Percentiles rank a stretch among this genome's conserved stretches.
These are phyloP conservation scores for Condylostoma magnum DNA, from an alignment of 169 alveolate genomes.

Conservation along the genomic window DNA sequence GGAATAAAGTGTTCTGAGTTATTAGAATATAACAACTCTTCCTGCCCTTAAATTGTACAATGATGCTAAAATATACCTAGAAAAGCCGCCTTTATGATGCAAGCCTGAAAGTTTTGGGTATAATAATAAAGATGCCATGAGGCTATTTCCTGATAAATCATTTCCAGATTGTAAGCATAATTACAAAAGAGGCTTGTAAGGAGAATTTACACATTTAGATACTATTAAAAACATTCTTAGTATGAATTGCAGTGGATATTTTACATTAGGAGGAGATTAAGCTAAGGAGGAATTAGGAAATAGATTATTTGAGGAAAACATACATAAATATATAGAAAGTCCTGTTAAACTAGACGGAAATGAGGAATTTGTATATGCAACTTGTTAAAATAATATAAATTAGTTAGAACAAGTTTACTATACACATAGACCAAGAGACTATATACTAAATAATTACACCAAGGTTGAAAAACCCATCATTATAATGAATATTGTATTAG, in stretches of 20 bases:
- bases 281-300: constrained; percentile 11
- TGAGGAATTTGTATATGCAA: constrained; percentile 20
- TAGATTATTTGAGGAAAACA: not conserved
- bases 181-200: not conserved
- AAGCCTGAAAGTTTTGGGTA: constrained; percentile 30
- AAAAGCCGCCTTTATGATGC: constrained; percentile 22
- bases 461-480: not conserved
- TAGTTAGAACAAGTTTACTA: constrained; percentile 11
- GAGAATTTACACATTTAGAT: not conserved
- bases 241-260: constrained; percentile 20
- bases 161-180: constrained; percentile 29
- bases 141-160: not conserved
- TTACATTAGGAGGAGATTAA: not conserved
- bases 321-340: not conserved
- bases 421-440: not conserved
- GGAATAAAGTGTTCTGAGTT: too few relatives aligned
- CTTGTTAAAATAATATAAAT: not conserved
- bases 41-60: too few relatives aligned
- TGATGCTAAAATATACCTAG: constrained; percentile 10
- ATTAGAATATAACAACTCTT: too few relatives aligned
- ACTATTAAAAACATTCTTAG: not conserved
- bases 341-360: not conserved
- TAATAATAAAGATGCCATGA: constrained; percentile 8
- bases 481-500: constrained; percentile 4
- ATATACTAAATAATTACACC: not conserved